Base-by-base conservation (phyloP, 495 filamentous ascomycete genomes). In the Penicillium fimorum region DNA sequence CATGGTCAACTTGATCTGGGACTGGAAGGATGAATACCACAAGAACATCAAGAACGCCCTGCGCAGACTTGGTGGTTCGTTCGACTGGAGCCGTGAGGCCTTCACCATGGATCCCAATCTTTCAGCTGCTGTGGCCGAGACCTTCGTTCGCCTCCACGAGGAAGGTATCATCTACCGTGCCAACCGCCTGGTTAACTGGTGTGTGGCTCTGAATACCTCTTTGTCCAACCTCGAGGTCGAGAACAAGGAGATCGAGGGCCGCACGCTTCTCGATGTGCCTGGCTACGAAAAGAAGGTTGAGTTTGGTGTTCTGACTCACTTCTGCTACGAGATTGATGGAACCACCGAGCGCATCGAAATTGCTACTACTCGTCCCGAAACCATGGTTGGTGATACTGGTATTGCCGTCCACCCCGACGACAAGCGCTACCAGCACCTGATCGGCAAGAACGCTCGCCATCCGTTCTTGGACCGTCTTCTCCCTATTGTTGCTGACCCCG, bases 121-220 rank as follows among this genome's bases (percentile, higher is more conserved):
- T 33, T 84, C 85, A 6, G 76, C 79, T 22, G 88, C 88, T 44
- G 86, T 90, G 45, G 85, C 80, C 15, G 84, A 88, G 67, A 87
- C 87, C 17, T 92, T 92, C 66, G 81, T 87, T 38, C 78, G 75
- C 44, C 76, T 92, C 20, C 86, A 91, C 65, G 84, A 90, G 52
- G 84, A 91, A 69, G 88, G 87, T 13, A 78, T 83, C 37, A 90
- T 92, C 59, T 92, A 92, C 70, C 79, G 88, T 59, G 83, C 84
- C 40, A 88, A 89, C 66, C 80, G 85, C 49, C 80, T 92, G 50
- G 88, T 92, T 46, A 90, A 91, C 70, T 92, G 88, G 88, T 89
- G 85, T 73, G 80, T 81, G 20, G 75, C 81, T 37, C 72, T 91
- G 49, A 87, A 85, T 63, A 92, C 88, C n/a, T 84, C 88, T 7